Base-by-base conservation (phyloP, 164 flowering plant species). In the Annona cherimola region DNA sequence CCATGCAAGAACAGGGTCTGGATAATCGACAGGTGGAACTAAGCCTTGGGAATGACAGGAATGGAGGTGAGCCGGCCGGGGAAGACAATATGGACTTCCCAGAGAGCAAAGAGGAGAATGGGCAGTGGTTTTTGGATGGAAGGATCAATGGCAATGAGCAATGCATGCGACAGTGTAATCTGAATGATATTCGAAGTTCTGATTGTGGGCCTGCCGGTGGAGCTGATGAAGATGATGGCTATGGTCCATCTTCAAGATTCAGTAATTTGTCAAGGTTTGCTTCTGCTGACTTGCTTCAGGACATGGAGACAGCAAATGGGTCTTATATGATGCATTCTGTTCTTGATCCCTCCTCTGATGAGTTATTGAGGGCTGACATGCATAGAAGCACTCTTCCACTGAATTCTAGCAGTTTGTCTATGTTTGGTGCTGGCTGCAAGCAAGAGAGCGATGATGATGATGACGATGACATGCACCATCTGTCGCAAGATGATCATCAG, bases 31-130 rank as follows among this genome's bases (percentile, higher is more conserved):
- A 44, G 26, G 75, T 79, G 42, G 85, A 79, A 54, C 71, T 85
- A 79, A 78, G 79, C 69, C 84, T 87, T 61, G 87, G 87, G 69
- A 79, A 82, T 65, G 83, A 81, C 1, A 77, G 68, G 70, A 63
- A 45, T 55, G 81, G 76, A 35, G 61, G 67, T 67, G 85, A 83
- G 77, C 69, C 39, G 41, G 69, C 19, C 0, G 74, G 71, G 63
- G 78, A 69, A 73, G 88, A 72, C 19, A 81, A 80, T 54, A 81
- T 88, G 86, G 85, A 83, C 64, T 76, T 81, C 74, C 85, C 82
- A 70, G 84, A 81, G 14, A 66, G 72, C 73, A 81, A 82, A 63
- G 83, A 72, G 43, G 85, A 83, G 40, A 62, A 46, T 40, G 73
- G 62, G 26, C 78, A 76, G 45, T 87, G 87, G 90, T 68, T 68